Conservation (phyloP, 208 protist genomes). For the Acanthamoeba culbertsoni region DNA sequence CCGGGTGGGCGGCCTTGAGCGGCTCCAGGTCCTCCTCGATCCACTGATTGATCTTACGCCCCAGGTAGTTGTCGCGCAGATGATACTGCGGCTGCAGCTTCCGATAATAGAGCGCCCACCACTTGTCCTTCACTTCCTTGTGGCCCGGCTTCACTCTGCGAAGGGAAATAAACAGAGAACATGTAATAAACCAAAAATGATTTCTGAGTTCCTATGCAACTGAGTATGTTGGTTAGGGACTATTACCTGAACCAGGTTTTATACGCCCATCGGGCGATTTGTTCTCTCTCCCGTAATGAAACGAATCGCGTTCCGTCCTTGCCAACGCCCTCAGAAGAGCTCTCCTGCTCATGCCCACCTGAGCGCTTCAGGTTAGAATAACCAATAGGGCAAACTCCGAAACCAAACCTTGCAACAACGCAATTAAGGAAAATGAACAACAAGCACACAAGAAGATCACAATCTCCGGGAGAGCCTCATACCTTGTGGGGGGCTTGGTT, state of each 20-base stretch:
- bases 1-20: background rate
- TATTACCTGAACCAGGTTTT: constrained; percentile 65
- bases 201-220: no score
- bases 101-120: constrained; percentile 72
- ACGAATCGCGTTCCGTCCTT: background rate
- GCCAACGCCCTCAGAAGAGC: background rate
- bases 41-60: constrained; percentile 72
- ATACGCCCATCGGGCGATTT: constrained; percentile 64
- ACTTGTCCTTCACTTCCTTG: constrained; percentile 73
- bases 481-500: no score
- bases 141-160: constrained; percentile 63
- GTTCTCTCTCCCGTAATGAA: constrained; percentile 59
- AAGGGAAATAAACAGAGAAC: no score
- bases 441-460: no score
- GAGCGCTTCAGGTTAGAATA: no score
- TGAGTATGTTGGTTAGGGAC: background rate
- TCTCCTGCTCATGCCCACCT: background rate
- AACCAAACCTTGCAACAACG: no score
- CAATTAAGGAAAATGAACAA: no score
- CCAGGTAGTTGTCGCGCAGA: constrained; percentile 69
- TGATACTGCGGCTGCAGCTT: constrained; percentile 69
- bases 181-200: no score
- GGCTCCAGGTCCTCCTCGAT: constrained; percentile 70
- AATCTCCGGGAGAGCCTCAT: no score
- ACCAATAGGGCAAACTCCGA: no score